These are phyloP conservation scores for Microglena sp. DNA, from an alignment of 139 green algal genomes.

Conservation along the genomic window DNA sequence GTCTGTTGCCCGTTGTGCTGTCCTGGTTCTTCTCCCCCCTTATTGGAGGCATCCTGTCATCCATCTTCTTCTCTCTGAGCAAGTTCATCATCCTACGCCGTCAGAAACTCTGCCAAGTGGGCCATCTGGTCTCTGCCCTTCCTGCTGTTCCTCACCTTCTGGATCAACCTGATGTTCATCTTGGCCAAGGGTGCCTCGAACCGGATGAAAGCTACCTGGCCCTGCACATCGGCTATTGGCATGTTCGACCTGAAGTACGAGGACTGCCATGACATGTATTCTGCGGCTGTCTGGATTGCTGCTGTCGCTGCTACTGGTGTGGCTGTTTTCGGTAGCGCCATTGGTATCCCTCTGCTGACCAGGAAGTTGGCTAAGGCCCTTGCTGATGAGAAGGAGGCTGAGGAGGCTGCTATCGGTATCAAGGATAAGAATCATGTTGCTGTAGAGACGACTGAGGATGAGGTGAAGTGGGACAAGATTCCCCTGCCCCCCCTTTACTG, in stretches of 20 bases:
- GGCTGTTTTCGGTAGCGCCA: neutral
- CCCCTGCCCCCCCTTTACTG: no score
- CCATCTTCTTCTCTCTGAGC: slow-evolving; percentile 18
- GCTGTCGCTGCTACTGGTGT: neutral
- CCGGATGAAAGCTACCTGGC: neutral
- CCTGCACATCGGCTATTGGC: neutral
- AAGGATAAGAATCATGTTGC: no score
- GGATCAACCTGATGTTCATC: slow-evolving; percentile 32
- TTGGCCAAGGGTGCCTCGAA: slow-evolving; percentile 17
- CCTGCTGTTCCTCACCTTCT: slow-evolving; percentile 30
- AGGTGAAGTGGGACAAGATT: no score
- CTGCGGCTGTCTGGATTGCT: slow-evolving; percentile 10
- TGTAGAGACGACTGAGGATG: no score
- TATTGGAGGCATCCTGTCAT: slow-evolving; percentile 7
- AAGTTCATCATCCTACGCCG: slow-evolving; percentile 19
- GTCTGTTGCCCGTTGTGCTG: slow-evolving; percentile 5
- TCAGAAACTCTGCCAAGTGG: slow-evolving; percentile 10
- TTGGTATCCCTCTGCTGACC: neutral
- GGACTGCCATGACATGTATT: slow-evolving; percentile 10
- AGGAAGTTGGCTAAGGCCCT: no score
- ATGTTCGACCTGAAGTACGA: neutral
- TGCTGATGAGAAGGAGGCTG: neutral
- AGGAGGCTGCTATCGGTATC: neutral
- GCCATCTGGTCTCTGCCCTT: slow-evolving; percentile 29
- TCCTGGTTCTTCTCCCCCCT: slow-evolving; percentile 34